These are phyloP conservation scores for Sarocladium oryzae DNA, from an alignment of 2,329 filamentous ascomycete genomes.

Conservation along the genomic window DNA sequence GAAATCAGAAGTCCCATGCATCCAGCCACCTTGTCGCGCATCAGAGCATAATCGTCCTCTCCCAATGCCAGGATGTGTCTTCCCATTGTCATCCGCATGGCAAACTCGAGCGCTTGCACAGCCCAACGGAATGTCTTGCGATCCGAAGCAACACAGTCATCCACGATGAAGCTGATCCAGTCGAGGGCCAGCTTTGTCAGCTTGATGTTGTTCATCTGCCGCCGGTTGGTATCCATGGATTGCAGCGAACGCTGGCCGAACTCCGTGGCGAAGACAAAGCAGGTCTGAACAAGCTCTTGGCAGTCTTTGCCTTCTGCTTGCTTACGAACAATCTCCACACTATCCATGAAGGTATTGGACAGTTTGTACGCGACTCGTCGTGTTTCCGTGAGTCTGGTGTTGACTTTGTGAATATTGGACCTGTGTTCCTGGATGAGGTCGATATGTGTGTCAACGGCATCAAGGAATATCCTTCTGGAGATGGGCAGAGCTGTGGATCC, in stretches of 20 bases:
- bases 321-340: slow-evolving; percentile 83
- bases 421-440: slow-evolving; percentile 87
- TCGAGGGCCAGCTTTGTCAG: slow-evolving; percentile 88
- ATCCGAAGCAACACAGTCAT: slow-evolving; percentile 91
- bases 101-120: slow-evolving; percentile 89
- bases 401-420: slow-evolving; percentile 89
- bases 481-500: slow-evolving; percentile 74
- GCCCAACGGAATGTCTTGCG: slow-evolving; percentile 97
- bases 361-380: slow-evolving; percentile 94
- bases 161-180: slow-evolving; percentile 97
- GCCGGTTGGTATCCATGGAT: slow-evolving; percentile 91
- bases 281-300: slow-evolving; percentile 94
- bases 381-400: slow-evolving; percentile 84
- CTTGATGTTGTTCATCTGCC: slow-evolving; percentile 96
- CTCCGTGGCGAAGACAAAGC: slow-evolving; percentile 97
- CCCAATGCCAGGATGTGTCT: slow-evolving; percentile 88
- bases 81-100: slow-evolving; percentile 94
- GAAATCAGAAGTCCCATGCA: slow-evolving; percentile 98
- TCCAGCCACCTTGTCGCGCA: slow-evolving; percentile 84
- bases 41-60: slow-evolving; percentile 75
- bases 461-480: slow-evolving; percentile 71
- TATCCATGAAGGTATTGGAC: slow-evolving; percentile 98
- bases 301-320: slow-evolving; percentile 82
- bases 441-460: slow-evolving; percentile 75
- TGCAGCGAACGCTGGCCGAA: slow-evolving; percentile 92